Evolutionary conservation across 768 basidiomycete species (phyloP), one percentile per base, ranked within the genome.

Genomic region (Pleurotus giganteus): DNA sequence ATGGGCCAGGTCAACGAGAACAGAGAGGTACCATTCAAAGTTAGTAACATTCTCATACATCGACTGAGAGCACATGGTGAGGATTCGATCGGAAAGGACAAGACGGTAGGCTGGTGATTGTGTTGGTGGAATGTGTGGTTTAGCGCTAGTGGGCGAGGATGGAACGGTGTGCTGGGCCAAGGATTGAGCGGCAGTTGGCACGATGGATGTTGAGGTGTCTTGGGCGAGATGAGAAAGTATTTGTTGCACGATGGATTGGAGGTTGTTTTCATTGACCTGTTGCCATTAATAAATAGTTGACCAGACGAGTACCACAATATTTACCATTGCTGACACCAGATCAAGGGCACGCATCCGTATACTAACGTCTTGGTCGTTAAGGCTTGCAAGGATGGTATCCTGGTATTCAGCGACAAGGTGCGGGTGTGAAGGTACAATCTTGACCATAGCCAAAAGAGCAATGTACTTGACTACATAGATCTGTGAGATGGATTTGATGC

Each of bases 1-100:
- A 65, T 97, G 92, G 0, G 92, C 86, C 7, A 98, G 77, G 65
- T 98, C 94, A 43, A 98, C 82, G 26, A 98, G 83, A 6, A 95
- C 93, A 4, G 96, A 97, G 19, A 98, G 79, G 68, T 94, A 97
- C 96, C 97, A 99, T 65, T 98, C 92, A 65, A 98, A 98, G 71
- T 98, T 95, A 42, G 81, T 78, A 24, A 99, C 79, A 63, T 94
- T 89, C 50, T 87, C 85, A 66, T 96, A 98, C 19, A 87, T 89
- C 32, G 85, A 85, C 53, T 83, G 81, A 2, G 91, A 89, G 55
- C 91, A 88, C 61, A 98, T 90, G n/a, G 77, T 72, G n/a, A 98
- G 77, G 58, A 98, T 89, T 15, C 84, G 80, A 59, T 89, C 84
- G 7, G 91, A 80, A 28, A 98, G 81, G 39, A 85, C 82, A 19